phyloP scores from a whole-genome alignment of 495 filamentous ascomycete species.

The Penicillium mononematosum region DNA sequence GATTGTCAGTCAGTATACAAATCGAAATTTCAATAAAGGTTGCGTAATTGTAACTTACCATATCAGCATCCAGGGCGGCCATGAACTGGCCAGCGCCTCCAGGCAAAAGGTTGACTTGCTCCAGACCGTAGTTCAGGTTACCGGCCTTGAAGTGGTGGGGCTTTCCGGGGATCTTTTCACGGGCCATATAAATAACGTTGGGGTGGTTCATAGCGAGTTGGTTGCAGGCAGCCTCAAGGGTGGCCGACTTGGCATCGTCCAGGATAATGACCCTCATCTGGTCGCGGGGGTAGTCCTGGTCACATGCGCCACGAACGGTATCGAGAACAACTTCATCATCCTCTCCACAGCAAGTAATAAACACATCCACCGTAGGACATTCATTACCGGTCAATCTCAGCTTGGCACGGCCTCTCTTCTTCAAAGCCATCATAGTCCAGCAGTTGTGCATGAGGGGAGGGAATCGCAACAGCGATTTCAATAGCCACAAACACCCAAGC shows the following conservation, averaged over 20 bases:
- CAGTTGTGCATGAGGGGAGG: slow-evolving; percentile 43
- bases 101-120: slow-evolving; percentile 31
- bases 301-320: slow-evolving; percentile 47
- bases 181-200: slow-evolving; percentile 49
- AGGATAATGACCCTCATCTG: slow-evolving; percentile 50
- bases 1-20: slow-evolving; percentile 8
- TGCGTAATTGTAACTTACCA: slow-evolving; percentile 34
- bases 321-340: slow-evolving; percentile 54
- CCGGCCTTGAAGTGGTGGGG: slow-evolving; percentile 57
- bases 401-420: slow-evolving; percentile 39
- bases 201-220: slow-evolving; percentile 30
- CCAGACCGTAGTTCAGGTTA: slow-evolving; percentile 52
- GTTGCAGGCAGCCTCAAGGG: slow-evolving; percentile 33
- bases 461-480: slow-evolving; percentile 38
- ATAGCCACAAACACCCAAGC: slow-evolving; percentile 46
- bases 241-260: slow-evolving; percentile 48
- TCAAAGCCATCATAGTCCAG: slow-evolving; percentile 44
- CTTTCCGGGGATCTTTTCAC: slow-evolving; percentile 45
- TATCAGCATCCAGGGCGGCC: slow-evolving; percentile 55
- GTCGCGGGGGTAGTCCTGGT: slow-evolving; percentile 50
- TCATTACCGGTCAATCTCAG: slow-evolving; percentile 43
- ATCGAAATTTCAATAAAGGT: slow-evolving; percentile 8
- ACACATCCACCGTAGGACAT: slow-evolving; percentile 50
- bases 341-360: slow-evolving; percentile 53
- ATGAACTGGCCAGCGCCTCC: slow-evolving; percentile 48